Percentiles rank a stretch among this genome's conserved stretches.
phyloP scores from a whole-genome alignment of 768 basidiomycete species.

The Imleria badia region DNA sequence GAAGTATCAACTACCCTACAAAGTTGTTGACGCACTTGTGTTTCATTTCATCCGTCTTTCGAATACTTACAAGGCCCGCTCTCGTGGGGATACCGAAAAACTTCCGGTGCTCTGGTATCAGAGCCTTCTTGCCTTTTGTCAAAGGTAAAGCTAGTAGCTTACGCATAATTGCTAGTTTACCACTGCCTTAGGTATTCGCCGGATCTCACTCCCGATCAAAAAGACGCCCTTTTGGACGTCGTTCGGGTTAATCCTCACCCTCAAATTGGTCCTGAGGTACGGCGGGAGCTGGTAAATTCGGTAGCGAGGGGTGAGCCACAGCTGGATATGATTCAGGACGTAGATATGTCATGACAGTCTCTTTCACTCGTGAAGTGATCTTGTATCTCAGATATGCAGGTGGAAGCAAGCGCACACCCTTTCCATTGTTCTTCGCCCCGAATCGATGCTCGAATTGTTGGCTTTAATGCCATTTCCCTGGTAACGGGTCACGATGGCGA shows the following conservation, averaged over 20 bases:
- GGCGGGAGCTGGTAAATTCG: slow-evolving; percentile 85
- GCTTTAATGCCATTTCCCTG: background rate
- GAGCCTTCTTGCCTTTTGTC: slow-evolving; percentile 89
- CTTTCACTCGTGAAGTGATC: background rate
- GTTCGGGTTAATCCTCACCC: slow-evolving; percentile 82
- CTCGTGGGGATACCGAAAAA: slow-evolving; percentile 68
- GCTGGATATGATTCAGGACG: slow-evolving; percentile 60
- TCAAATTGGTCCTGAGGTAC: slow-evolving; percentile 86
- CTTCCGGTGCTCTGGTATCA: slow-evolving; percentile 99
- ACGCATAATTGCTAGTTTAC: slow-evolving; percentile 1
- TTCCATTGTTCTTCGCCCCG: background rate
- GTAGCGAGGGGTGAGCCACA: slow-evolving; percentile 83
- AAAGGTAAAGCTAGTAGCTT: slow-evolving; percentile 56
- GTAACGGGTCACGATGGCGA: background rate
- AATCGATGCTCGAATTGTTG: background rate
- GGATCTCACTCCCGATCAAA: slow-evolving; percentile 95
- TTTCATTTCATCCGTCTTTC: slow-evolving; percentile 98
- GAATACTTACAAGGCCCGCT: slow-evolving; percentile 79
- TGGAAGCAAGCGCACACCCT: background rate
- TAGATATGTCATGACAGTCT: slow-evolving; percentile 51
- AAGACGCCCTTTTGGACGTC: slow-evolving; percentile 94
- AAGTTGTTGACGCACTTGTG: slow-evolving; percentile 94
- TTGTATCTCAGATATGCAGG: background rate
- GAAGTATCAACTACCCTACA: slow-evolving; percentile 96
- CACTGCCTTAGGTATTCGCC: slow-evolving; percentile 70